Conservation (phyloP, 306 rosid species). For the Quercus cerris region DNA sequence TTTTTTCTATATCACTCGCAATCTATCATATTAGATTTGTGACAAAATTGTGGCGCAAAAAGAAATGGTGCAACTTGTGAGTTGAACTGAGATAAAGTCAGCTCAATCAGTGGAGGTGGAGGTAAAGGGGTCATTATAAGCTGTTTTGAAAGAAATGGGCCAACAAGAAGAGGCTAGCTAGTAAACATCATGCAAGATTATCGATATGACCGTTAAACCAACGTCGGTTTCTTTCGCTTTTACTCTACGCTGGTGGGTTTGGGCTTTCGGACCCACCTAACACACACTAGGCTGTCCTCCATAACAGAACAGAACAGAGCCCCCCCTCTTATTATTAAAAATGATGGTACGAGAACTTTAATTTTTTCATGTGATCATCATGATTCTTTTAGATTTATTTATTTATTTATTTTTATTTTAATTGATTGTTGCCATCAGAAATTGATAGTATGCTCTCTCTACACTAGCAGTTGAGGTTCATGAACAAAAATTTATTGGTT, state of each 20-base stretch:
- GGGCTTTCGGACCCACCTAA: not conserved
- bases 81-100: not conserved
- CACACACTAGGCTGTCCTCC: not conserved
- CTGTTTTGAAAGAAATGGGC: conserved; percentile 17
- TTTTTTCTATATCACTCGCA: too few species aligned
- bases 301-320: not conserved
- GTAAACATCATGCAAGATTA: conserved; percentile 12
- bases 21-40: too few species aligned
- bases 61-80: not conserved
- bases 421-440: too few species aligned
- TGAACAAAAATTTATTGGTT: too few species aligned
- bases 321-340: not conserved
- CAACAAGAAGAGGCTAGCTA: conserved; percentile 26
- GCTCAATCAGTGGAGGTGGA: conserved; percentile 2
- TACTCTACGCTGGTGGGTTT: conserved; percentile 2
- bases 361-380: not conserved
- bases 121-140: not conserved
- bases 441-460: too few species aligned
- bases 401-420: too few species aligned
- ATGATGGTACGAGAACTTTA: not conserved
- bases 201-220: conserved; percentile 17
- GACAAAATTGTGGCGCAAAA: too few species aligned
- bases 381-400: not conserved
- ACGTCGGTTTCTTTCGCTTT: conserved; percentile 13
- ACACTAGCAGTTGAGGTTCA: too few species aligned